Base-by-base conservation (phyloP, 192 early-diverging fungal genomes). In the Coemansia sp. region DNA sequence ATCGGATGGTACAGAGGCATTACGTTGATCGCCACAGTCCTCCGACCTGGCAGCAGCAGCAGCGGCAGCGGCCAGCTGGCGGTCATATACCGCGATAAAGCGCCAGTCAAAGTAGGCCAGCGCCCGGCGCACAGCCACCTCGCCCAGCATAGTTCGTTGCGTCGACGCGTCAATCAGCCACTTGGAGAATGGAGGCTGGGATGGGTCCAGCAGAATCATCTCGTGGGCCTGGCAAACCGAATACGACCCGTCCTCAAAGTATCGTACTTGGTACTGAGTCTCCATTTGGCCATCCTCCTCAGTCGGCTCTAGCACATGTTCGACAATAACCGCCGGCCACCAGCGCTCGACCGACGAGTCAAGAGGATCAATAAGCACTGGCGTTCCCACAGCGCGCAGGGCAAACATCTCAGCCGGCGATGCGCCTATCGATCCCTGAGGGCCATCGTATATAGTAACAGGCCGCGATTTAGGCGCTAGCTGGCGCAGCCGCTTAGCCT, bases 101-200 rank as follows among this genome's bases (percentile, higher is more conserved):
- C 80, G 67, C 74, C 75, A 82, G 55, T 82, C 80, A 49, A 60
- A 76, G 49, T 77, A 82, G 0, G 80, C 80, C 59, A 82, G 63
- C 6, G 80, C 80, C 3, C 80, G 74, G 1, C 80, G 74, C 24
- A 74, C 45, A 15, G 80, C 71, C 12, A 41, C 60, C 20, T 71
- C 71, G 32, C 24, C 52, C 4, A 82, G 32, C 3, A 65, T 40
- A 20, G 11, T 9, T 38, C 27, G 8, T 12, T 44, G 24, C 16
- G n/a, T 47, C 16, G 53, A 34, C 27, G 52, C 34, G 18, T 29
- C 20, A 15, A 56, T 29, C 50, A 67, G 34, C 74, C 69, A 63
- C 2, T 24, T 37, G 9, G 63, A 7, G 53, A 70, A 59, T 10
- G 70, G 53, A 2, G 47, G 16, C 38, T 43, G 10, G 0, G 52